Evolutionary conservation across 2,329 filamentous ascomycete genomes (phyloP).

Genomic region (Nannizziopsis arthrosporioides): DNA sequence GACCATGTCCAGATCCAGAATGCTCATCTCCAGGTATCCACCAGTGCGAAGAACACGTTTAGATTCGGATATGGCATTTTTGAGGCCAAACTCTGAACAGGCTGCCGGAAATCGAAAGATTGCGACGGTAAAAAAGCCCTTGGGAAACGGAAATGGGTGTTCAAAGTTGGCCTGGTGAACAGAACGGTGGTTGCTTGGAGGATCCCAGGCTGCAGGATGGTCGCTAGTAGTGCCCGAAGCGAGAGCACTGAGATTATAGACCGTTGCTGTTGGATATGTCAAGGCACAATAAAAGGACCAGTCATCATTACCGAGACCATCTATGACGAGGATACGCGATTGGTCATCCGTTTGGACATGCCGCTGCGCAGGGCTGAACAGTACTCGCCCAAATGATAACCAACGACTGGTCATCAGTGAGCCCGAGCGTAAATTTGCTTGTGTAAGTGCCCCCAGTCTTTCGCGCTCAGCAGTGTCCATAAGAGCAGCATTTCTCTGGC

Average conservation of each 20-base stretch:
- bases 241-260: conserved; percentile 35
- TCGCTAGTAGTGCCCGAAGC: conserved; percentile 24
- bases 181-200: conserved; percentile 34
- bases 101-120: conserved; percentile 38
- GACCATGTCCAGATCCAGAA: conserved; percentile 40
- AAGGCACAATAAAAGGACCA: conserved; percentile 43
- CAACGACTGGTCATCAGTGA: conserved; percentile 42
- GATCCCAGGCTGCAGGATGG: conserved; percentile 33
- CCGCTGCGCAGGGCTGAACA: conserved; percentile 40
- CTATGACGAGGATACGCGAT: conserved; percentile 38
- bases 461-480: conserved; percentile 34
- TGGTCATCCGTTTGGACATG: conserved; percentile 32
- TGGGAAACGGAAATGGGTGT: conserved; percentile 37
- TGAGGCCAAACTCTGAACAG: conserved; percentile 33
- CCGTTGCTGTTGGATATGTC: conserved; percentile 36
- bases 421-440: conserved; percentile 39
- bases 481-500: conserved; percentile 25
- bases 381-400: conserved; percentile 40
- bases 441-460: conserved; percentile 30
- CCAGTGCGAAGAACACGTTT: conserved; percentile 39
- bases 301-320: conserved; percentile 41
- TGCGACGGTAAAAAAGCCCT: conserved; percentile 36
- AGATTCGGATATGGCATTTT: conserved; percentile 38
- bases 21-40: conserved; percentile 39
- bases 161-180: conserved; percentile 33